Evolutionary conservation across 75 land plant genomes (phyloP), one percentile per base, ranked within the genome.

Genomic region (Picea glauca): DNA sequence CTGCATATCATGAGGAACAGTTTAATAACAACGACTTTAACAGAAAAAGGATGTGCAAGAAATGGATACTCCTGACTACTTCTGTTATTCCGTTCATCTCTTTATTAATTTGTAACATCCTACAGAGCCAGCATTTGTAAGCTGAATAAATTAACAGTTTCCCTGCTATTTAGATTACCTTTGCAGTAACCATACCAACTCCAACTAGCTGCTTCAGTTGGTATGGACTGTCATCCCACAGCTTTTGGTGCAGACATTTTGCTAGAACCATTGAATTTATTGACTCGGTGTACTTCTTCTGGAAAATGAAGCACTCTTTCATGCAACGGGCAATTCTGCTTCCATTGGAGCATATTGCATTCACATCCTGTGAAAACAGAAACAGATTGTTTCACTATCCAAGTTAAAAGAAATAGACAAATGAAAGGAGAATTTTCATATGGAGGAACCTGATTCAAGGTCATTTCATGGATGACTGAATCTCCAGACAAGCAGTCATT

Each of bases 401-500:
- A 67, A 56, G 35, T 56, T 17, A 40, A 43, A 43, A n/a, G 12
- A 40, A 43, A 43, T 70, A 70, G 43, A 32, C n/a, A 20, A 43
- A 40, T 43, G 50, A 26, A 70, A 43, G 43, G 26, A 70, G 23
- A 43, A 70, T 15, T 70, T 70, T 57, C 26, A 57, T 43, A 31
- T 13, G 59, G 33, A 75, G 38, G 59, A 68, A 97, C 99, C 98
- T 98, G 99, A 79, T 68, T 95, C 80, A 98, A 81, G 31, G 94
- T 90, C 78, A 98, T 84, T 75, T 98, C 99, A 86, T 90, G 87
- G 46, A 92, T 60, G 1, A 78, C 83, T 60, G 99, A 96, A 78
- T 98, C 98, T 14, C 96, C 98, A 68, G 99, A 90, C 81, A 98
- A 87, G 82, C 90, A 94, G 73, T 98, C 99, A 90, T 98, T 98